Evolutionary conservation across 805 yeast genomes (phyloP).

Genomic region (Candida koratica): DNA sequence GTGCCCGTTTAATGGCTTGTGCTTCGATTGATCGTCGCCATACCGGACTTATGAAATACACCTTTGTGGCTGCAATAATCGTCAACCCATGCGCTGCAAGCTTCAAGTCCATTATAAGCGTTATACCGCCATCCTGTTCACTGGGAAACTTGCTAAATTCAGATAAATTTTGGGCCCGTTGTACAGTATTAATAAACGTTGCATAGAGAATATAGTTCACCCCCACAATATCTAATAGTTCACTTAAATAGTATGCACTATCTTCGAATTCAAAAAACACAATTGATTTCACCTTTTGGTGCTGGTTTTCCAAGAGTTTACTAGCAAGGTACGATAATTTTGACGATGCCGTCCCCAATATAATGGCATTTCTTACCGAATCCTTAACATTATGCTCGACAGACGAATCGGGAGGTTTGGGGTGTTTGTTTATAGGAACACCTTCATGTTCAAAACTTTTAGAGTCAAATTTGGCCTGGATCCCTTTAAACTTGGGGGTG

Average conservation of each 20-base stretch:
- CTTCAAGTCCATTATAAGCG: conserved; percentile 62
- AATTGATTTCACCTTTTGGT: conserved; percentile 46
- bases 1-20: conserved; percentile 74
- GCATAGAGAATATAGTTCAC: conserved; percentile 61
- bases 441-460: conserved; percentile 14
- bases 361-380: conserved; percentile 27
- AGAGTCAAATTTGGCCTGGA: conserved; percentile 4
- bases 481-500: neutral
- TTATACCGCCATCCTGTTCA: conserved; percentile 41
- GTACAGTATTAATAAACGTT: conserved; percentile 47
- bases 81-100: conserved; percentile 69
- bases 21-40: conserved; percentile 70
- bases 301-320: conserved; percentile 50
- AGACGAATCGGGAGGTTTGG: conserved; percentile 19
- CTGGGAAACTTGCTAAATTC: conserved; percentile 43
- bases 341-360: conserved; percentile 61
- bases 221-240: conserved; percentile 59
- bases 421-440: conserved; percentile 19
- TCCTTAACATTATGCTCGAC: conserved; percentile 16
- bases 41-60: conserved; percentile 67
- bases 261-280: conserved; percentile 72
- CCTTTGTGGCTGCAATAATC: conserved; percentile 62
- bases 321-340: conserved; percentile 60
- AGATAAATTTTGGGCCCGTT: conserved; percentile 51
- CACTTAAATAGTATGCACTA: conserved; percentile 64